phyloP scores from a whole-genome alignment of 2,329 filamentous ascomycete species.

The Septoria linicola region DNA sequence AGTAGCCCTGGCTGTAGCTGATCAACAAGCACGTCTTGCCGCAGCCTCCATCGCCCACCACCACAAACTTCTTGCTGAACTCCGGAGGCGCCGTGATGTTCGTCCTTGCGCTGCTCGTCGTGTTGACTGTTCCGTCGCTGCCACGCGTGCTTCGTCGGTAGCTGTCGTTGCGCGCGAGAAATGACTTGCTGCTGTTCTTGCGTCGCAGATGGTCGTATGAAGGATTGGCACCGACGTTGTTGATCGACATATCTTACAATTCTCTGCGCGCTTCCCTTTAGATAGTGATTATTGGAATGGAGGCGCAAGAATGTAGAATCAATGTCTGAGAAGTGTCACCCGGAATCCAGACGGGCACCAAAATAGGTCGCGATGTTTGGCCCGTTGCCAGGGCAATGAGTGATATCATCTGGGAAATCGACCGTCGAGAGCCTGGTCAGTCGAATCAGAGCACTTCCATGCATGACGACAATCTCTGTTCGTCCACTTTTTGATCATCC shows the following conservation, averaged over 20 bases:
- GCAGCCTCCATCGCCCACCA: constrained; percentile 95
- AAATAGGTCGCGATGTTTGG: too few relatives aligned
- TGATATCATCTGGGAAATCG: too few relatives aligned
- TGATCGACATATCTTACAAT: constrained; percentile 34
- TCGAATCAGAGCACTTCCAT: too few relatives aligned
- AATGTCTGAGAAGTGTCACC: too few relatives aligned
- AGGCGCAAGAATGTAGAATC: background rate
- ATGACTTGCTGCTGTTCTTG: constrained; percentile 48
- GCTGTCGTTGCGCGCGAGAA: constrained; percentile 37
- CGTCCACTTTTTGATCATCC: too few relatives aligned
- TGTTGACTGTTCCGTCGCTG: constrained; percentile 89
- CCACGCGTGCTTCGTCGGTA: constrained; percentile 47
- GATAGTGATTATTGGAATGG: background rate
- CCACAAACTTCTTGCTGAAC: constrained; percentile 99
- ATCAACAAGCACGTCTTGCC: constrained; percentile 98
- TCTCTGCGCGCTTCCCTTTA: background rate
- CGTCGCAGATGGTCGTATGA: constrained; percentile 60
- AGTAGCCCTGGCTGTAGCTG: constrained; percentile 98
- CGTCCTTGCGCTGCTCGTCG: constrained; percentile 71
- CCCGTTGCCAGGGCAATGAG: too few relatives aligned
- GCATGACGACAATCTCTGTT: too few relatives aligned
- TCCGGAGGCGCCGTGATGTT: constrained; percentile 85
- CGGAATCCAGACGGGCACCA: too few relatives aligned
- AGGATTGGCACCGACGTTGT: constrained; percentile 35
- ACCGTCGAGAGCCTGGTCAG: too few relatives aligned